These are phyloP conservation scores for Microcos paniculata DNA, from an alignment of 345 rosid species.

Conservation along the genomic window DNA sequence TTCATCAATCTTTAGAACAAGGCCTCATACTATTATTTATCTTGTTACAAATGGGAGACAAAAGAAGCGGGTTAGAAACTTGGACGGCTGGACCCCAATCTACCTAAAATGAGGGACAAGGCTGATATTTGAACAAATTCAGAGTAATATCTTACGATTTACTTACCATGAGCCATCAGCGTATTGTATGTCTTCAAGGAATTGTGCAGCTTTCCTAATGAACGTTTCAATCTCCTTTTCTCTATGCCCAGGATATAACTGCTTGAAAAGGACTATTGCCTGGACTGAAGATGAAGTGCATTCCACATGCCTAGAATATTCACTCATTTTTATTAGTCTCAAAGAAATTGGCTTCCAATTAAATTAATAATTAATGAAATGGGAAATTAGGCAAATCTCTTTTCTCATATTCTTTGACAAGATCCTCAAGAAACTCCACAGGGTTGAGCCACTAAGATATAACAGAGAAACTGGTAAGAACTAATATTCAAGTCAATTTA, in stretches of 20 bases:
- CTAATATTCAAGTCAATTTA: too few species aligned
- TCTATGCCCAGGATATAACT: slow-evolving; percentile 40
- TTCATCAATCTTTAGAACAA: neutral
- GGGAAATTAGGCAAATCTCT: neutral
- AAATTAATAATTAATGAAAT: too few species aligned
- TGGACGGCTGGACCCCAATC: too few species aligned
- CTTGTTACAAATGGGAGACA: too few species aligned
- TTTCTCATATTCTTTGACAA: neutral
- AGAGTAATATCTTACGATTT: too few species aligned
- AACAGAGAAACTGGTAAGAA: neutral
- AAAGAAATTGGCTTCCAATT: too few species aligned
- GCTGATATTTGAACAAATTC: neutral
- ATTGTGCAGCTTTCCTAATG: slow-evolving; percentile 35
- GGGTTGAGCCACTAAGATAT: neutral
- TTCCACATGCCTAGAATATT: slow-evolving; percentile 24
- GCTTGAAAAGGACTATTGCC: slow-evolving; percentile 45
- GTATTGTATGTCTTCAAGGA: slow-evolving; percentile 37
- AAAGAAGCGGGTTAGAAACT: too few species aligned
- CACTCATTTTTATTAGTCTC: too few species aligned
- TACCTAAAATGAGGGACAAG: too few species aligned
- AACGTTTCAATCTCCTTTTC: slow-evolving; percentile 37
- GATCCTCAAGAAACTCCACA: too few species aligned
- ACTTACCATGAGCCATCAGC: slow-evolving; percentile 48
- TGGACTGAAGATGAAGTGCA: slow-evolving; percentile 57
- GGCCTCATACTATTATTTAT: too few species aligned